phyloP scores from a whole-genome alignment of 2,329 filamentous ascomycete species.

The Pseudocercospora fijiensis region DNA sequence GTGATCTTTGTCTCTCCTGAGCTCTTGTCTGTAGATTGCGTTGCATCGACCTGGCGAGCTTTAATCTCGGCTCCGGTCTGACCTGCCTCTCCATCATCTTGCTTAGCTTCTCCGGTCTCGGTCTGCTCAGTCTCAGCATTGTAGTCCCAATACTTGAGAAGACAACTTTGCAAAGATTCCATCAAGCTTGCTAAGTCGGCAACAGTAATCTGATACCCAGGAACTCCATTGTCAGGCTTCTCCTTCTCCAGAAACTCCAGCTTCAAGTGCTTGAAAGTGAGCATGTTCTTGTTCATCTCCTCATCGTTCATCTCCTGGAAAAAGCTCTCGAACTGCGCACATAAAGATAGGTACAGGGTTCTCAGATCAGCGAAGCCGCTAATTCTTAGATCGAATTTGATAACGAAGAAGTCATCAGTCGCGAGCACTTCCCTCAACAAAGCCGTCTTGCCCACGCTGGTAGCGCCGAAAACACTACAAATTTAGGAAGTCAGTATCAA shows the following conservation, averaged over 20 bases:
- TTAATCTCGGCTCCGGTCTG: background rate
- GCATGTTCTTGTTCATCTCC: conserved; percentile 24
- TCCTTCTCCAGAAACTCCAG: conserved; percentile 22
- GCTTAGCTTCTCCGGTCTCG: background rate
- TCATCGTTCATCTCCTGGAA: conserved; percentile 25
- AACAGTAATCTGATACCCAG: conserved; percentile 19
- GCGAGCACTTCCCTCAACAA: conserved; percentile 23
- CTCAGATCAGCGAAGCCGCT: conserved; percentile 24
- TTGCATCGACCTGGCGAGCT: conserved; percentile 13
- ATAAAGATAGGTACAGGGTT: conserved; percentile 21
- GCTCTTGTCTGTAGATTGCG: background rate
- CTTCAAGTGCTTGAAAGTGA: conserved; percentile 22
- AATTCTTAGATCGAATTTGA: conserved; percentile 25
- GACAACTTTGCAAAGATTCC: conserved; percentile 24
- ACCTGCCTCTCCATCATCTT: background rate
- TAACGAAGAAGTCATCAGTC: conserved; percentile 24
- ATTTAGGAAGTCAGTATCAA: no score
- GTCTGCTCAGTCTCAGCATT: conserved; percentile 7
- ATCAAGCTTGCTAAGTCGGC: conserved; percentile 24
- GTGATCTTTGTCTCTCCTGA: background rate
- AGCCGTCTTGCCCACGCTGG: conserved; percentile 25
- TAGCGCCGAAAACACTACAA: conserved; percentile 26
- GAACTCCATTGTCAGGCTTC: conserved; percentile 17
- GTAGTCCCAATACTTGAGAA: conserved; percentile 25
- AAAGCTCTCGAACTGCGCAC: conserved; percentile 22